Evolutionary conservation across 495 filamentous ascomycete genomes (phyloP), one percentile per base, ranked within the genome.

Genomic region (Penicillium silybi): DNA sequence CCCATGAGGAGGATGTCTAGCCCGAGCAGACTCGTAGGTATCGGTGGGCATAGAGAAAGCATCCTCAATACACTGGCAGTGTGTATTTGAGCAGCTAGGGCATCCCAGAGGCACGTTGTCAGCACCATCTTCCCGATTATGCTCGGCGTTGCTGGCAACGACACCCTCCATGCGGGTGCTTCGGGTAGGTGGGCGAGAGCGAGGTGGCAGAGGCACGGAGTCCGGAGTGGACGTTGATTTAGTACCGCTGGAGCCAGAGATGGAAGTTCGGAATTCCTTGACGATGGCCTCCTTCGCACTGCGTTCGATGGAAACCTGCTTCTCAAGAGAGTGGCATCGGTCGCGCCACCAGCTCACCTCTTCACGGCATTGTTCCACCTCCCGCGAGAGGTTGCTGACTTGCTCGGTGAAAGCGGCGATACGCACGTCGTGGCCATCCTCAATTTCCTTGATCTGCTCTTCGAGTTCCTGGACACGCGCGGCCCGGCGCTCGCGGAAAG

Each of bases 391-490:
- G 27, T 62, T 74, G 23, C 61, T 53, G 17, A 85, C 78, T 48
- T 77, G 70, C 22, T 69, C 72, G 40, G 68, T 66, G 40, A 82
- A 65, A 7, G 67, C 64, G 5, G 68, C 58, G 25, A 74, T 60
- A 40, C 75, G 72, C 16, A 63, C 61, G n/a, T 74, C 71, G 48
- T 80, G 69, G 13, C 77, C 74, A 41, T 79, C 71, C 53, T 83
- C 78, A 37, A 79, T 75, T 37, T 87, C 78, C 41, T 88, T 87
- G 20, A 93, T 79, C 62, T 89, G 83, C 53, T 95, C 88, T 65
- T 95, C 90, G 19, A 95, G 76, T 66, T 95, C 90, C 39, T 86
- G 87, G 4, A 95, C 90, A 19, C 86, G 85, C 11, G 88, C 88
- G 2, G 89, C 90, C 51, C 90, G 75, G 29, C 90, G 75, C 66